Conservation (phyloP, 2,329 filamentous ascomycete genomes). For the Rhinocladiella similis region DNA sequence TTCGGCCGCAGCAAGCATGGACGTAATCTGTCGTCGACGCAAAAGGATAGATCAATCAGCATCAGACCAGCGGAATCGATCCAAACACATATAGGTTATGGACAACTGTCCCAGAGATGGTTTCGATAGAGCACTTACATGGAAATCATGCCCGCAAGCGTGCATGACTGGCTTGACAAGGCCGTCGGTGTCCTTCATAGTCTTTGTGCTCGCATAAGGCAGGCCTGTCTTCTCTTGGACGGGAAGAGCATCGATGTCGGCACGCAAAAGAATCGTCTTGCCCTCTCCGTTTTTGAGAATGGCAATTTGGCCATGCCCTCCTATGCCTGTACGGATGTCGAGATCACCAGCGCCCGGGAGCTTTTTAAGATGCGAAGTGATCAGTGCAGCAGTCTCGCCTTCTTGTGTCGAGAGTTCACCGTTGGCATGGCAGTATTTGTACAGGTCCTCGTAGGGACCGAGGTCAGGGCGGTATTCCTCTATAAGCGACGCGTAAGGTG, state of each 20-base stretch:
- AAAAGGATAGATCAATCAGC: no score
- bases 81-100: no score
- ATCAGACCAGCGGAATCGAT: no score
- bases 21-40: constrained; percentile 42
- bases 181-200: constrained; percentile 50
- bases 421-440: constrained; percentile 60
- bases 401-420: constrained; percentile 63
- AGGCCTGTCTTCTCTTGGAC: constrained; percentile 50
- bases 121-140: constrained; percentile 30
- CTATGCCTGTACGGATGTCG: constrained; percentile 47
- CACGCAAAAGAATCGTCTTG: constrained; percentile 47
- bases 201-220: constrained; percentile 48
- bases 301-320: constrained; percentile 46
- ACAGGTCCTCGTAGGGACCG: constrained; percentile 52
- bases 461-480: constrained; percentile 44
- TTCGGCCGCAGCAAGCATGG: constrained; percentile 55
- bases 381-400: constrained; percentile 50
- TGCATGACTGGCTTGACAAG: constrained; percentile 60
- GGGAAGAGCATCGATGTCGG: constrained; percentile 54
- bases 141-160: constrained; percentile 62
- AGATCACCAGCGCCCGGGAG: constrained; percentile 23
- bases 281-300: constrained; percentile 46
- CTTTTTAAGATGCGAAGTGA: constrained; percentile 44
- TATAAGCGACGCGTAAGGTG: constrained; percentile 29
- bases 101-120: no score